Evolutionary conservation across 495 filamentous ascomycete genomes (phyloP), one percentile per base, ranked within the genome.

Genomic region (Saxophila tyrrhenica): DNA sequence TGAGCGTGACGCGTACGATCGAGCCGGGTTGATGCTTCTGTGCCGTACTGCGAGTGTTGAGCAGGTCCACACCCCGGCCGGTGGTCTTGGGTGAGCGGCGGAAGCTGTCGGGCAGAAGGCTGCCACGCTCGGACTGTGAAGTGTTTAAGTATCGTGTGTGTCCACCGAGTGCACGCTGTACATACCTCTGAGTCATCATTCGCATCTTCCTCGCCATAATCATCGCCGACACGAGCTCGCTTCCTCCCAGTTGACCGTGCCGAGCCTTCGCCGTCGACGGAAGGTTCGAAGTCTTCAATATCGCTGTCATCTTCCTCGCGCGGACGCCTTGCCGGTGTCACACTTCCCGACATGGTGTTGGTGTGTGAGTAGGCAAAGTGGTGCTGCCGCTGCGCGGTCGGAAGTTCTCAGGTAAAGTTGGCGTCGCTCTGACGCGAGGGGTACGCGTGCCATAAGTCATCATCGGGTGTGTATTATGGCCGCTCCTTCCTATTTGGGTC

Each of bases 1-100:
- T 73, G 25, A 97, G 74, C 54, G 82, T 85, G 55, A 97, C 88
- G 22, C 89, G 79, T 16, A 95, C 81, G 61, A 98, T 95, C 20
- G 90, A 84, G 23, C 92, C 92, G 13, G 92, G 82, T 57, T 92
- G 83, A 67, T 81, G 63, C 19, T 52, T 47, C 7, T 52, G 21
- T 1, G 44, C 13, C 10, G 15, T 8, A 5, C 13, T 5, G 24
- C 24, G 24, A 24, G 10, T 35, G 21, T 20, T 13, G 29, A 51
- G 17, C 24, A 17, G 8, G 21, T 24, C 16, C 19, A 10, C 15
- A 3, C 48, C 45, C 8, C 20, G 50, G 8, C 17, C 22, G 25
- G 57, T 54, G 24, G 54, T 50, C 22, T 61, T 56, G 1, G 59
- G 59, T 20, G 59, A 62, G 35, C 59, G 59, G n/a, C 50, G 54